Evolutionary conservation across 2,329 filamentous ascomycete genomes (phyloP), one percentile per base, ranked within the genome.

Genomic region (Phyllosticta citribraziliensis): DNA sequence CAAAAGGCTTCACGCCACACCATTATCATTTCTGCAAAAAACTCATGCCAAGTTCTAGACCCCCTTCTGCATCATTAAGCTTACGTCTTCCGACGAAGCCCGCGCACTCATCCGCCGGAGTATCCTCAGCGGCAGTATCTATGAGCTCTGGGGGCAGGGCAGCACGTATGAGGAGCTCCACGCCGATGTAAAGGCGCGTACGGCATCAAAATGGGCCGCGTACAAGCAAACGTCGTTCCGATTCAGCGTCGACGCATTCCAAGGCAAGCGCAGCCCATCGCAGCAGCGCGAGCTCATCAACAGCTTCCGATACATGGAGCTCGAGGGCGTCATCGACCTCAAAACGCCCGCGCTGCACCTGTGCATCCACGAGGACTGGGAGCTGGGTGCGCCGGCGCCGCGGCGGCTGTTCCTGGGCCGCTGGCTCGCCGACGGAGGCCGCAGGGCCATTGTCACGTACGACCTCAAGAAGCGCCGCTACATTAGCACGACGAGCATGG

Each of bases 401-500:
- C 79, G 83, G 40, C 76, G 76, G 50, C 75, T 91, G 24, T 88
- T 88, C 69, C 81, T 97, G 25, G 91, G 89, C 11, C 84, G 91
- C 9, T 83, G 84, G 61, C 72, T 97, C 24, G 86, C 80, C 1
- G 76, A 77, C 12, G 87, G 88, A 2, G 83, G 82, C 2, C 82
- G 93, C 53, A 84, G 88, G 58, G 79, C 87, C 5, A 80, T 89
- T 33, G 78, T 83, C 40, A 88, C 82, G 24, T 95, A 92, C 69
- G 91, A 96, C 72, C 80, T 99, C 22, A 99, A 99, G 79, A 96
- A 96, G 75, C 81, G 94, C 27, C 82, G 83, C 50, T 99, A 99
- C 71, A 97, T 99, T 68, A 91, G 88, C 66, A 97, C 93, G 0
- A 99, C 94, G 0, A 94, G 89, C 54, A 97, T 99, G 94, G 94